phyloP scores from a whole-genome alignment of 352 stramenopile species.

The Phytophthora colocasiae region DNA sequence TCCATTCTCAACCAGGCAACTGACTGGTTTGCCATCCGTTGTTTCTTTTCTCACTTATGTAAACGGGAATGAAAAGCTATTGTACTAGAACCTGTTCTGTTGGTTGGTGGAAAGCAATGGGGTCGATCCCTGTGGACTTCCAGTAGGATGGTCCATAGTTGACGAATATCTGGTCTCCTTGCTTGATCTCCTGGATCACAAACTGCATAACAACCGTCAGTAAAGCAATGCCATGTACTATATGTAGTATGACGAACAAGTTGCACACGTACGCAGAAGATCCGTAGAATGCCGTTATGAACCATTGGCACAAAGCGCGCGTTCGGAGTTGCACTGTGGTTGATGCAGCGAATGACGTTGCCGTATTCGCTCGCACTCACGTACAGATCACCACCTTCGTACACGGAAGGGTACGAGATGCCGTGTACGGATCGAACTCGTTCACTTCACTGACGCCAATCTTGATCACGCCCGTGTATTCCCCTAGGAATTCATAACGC shows the following conservation, averaged over 20 bases:
- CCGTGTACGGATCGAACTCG: conserved; percentile 72
- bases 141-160: conserved; percentile 79
- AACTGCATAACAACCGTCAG: conserved; percentile 49
- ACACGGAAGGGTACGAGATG: conserved; percentile 75
- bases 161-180: conserved; percentile 76
- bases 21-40: conserved; percentile 11
- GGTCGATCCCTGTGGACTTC: conserved; percentile 64
- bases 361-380: conserved; percentile 76
- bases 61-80: conserved; percentile 30
- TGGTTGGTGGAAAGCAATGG: conserved; percentile 45
- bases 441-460: conserved; percentile 47
- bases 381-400: conserved; percentile 68
- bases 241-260: not conserved
- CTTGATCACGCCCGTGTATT: conserved; percentile 76
- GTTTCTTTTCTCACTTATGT: conserved; percentile 26
- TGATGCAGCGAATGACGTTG: conserved; percentile 83
- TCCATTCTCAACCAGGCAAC: too few relatives aligned
- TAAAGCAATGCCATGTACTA: not conserved
- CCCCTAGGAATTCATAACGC: conserved; percentile 57
- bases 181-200: conserved; percentile 46
- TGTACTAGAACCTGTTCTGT: conserved; percentile 18
- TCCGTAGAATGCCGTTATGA: conserved; percentile 67
- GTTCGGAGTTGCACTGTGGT: conserved; percentile 72
- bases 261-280: conserved; percentile 68
- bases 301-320: conserved; percentile 74